A percentile compares a stretch with the other conserved stretches of the same genome.
Evolutionary conservation across 345 rosid species (phyloP).

Genomic region (Corymbia maculata): DNA sequence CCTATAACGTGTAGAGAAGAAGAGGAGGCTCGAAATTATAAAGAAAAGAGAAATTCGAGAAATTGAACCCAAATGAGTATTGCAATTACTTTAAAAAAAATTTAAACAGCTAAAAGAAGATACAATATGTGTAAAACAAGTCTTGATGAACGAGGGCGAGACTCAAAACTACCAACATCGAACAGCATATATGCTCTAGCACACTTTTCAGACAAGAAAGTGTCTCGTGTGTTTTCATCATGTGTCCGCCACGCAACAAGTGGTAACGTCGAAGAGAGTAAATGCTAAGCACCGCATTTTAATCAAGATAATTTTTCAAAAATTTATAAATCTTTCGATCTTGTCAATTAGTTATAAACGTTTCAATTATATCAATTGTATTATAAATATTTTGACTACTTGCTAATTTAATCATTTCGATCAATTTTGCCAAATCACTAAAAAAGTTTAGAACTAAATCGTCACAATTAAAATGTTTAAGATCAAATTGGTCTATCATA

Average conservation of each 20-base stretch:
- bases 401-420: no score
- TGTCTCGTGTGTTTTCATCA: not conserved
- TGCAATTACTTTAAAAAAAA: not conserved
- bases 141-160: not conserved
- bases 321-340: no score
- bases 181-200: not conserved
- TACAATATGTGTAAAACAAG: not conserved
- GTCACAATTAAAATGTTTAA: no score
- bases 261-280: not conserved
- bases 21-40: not conserved
- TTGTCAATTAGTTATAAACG: rapidly evolving
- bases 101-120: not conserved
- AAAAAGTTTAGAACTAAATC: no score
- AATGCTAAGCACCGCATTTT: no score
- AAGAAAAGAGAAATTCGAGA: not conserved
- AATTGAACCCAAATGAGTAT: not conserved
- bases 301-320: no score
- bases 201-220: not conserved
- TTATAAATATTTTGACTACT: no score
- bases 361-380: rapidly evolving
- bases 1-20: not conserved
- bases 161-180: not conserved
- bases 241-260: not conserved
- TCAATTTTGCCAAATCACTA: not conserved
- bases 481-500: rapidly evolving